Conservation (phyloP, 495 filamentous ascomycete species). For the Lasiosphaeria miniovina region DNA sequence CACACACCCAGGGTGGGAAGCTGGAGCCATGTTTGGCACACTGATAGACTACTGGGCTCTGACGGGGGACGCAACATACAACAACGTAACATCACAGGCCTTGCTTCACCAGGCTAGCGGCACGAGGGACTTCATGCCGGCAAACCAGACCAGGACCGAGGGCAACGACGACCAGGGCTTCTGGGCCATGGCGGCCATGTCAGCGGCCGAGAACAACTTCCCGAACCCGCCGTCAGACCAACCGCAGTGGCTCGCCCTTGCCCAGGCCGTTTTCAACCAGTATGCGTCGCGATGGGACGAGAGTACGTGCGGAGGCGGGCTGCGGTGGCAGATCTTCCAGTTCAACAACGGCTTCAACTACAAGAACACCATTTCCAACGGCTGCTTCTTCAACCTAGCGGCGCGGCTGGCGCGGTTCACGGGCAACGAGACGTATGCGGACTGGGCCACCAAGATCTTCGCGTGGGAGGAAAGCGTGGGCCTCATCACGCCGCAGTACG, state of each 20-base stretch:
- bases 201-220: constrained; percentile 75
- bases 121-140: constrained; percentile 70
- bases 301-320: constrained; percentile 66
- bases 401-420: constrained; percentile 72
- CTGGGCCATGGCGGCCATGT: constrained; percentile 80
- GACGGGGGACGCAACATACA: constrained; percentile 73
- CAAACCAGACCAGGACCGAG: constrained; percentile 71
- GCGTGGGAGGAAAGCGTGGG: constrained; percentile 63
- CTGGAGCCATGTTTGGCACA: constrained; percentile 70
- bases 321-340: constrained; percentile 81
- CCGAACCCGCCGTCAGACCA: constrained; percentile 59
- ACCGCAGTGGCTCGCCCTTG: constrained; percentile 75
- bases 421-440: constrained; percentile 68
- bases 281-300: constrained; percentile 68
- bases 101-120: constrained; percentile 69
- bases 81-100: constrained; percentile 63
- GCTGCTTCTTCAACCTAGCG: constrained; percentile 79
- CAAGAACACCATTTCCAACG: constrained; percentile 78
- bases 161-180: constrained; percentile 89
- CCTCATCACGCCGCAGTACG: constrained; percentile 58
- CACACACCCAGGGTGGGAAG: constrained; percentile 61
- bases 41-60: constrained; percentile 82
- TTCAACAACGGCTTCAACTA: constrained; percentile 80
- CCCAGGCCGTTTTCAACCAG: constrained; percentile 74
- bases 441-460: constrained; percentile 70